Evolutionary conservation across 1,284 basidiomycete species (phyloP).

Genomic region (Cryptococcus sp.): DNA sequence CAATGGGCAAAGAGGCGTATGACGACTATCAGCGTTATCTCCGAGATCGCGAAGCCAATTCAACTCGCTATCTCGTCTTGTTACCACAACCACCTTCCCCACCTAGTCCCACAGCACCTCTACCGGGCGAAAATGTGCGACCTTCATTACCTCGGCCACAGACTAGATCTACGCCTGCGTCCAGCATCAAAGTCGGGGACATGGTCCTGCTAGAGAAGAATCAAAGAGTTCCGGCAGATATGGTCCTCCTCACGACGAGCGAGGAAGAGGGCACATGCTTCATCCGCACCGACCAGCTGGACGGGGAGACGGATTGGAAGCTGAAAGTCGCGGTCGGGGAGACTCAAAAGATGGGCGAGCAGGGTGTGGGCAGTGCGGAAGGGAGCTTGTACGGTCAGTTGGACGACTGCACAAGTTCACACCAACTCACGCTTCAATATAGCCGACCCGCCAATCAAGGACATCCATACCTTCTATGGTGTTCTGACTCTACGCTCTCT

Average conservation of each 20-base stretch:
- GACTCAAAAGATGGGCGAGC: conserved; percentile 72
- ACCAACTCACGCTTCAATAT: neutral
- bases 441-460: conserved; percentile 94
- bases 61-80: conserved; percentile 82
- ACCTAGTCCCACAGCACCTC: conserved; percentile 45
- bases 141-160: conserved; percentile 34
- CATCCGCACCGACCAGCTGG: conserved; percentile 95
- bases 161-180: conserved; percentile 76
- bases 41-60: conserved; percentile 92
- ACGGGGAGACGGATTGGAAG: conserved; percentile 99
- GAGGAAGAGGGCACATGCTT: conserved; percentile 86
- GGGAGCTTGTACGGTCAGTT: conserved; percentile 78
- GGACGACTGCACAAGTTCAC: neutral
- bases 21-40: conserved; percentile 94
- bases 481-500: conserved; percentile 75
- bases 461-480: conserved; percentile 94
- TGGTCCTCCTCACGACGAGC: conserved; percentile 84
- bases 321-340: conserved; percentile 82
- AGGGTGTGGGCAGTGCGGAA: conserved; percentile 71
- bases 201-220: conserved; percentile 94
- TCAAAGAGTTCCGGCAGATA: conserved; percentile 92
- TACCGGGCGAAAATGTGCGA: conserved; percentile 30
- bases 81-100: conserved; percentile 58
- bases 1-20: conserved; percentile 98
- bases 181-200: conserved; percentile 86